Base-by-base conservation (phyloP, 78 protist species). In the Reticulomyxa filosa region DNA sequence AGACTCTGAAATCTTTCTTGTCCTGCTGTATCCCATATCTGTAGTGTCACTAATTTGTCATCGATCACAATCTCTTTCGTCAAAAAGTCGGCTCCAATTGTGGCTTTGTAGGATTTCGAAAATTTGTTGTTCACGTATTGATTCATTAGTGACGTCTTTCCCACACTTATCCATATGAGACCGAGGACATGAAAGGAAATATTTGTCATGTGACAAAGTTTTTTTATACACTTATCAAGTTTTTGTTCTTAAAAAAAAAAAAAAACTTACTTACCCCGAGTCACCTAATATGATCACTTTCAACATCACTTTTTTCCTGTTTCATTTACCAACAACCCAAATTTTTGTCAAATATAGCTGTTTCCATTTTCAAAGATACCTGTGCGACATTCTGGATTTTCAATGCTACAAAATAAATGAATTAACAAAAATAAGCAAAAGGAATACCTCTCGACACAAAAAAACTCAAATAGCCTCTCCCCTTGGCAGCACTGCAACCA, bases 51-150 rank as follows among this genome's bases (percentile, higher is more conserved):
- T 7, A 67, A 74, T 2, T 84, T 53, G 65, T 82, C 98, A 29
- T 95, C 97, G n/a, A 95, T 87, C 63, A 36, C 73, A 22, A 95
- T 78, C 46, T 92, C 98, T 78, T 79, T 82, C 4, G 94, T 87
- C 42, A 91, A 77, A 81, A 95, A 95, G 70, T 95, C 99, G 20
- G 99, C 99, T 30, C 99, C 99, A 34, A 95, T 94, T 64, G 99
- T 95, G 37, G 98, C 98, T 79, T 93, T 94, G 80, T 95, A 93
- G 38, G n/a, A n/a, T n/a, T n/a, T n/a, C n/a, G n/a, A n/a, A n/a
- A n/a, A n/a, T n/a, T n/a, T n/a, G 53, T 25, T 2, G 1, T 23
- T 2, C 1, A 46, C 52, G 11, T 6, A 74, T 61, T 84, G 94
- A 73, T 83, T 79, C 88, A 93, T 86, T 37, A 90, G 81, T 8